These are phyloP conservation scores for Filosporella fistucella DNA, from an alignment of 495 filamentous ascomycete genomes.

Conservation along the genomic window DNA sequence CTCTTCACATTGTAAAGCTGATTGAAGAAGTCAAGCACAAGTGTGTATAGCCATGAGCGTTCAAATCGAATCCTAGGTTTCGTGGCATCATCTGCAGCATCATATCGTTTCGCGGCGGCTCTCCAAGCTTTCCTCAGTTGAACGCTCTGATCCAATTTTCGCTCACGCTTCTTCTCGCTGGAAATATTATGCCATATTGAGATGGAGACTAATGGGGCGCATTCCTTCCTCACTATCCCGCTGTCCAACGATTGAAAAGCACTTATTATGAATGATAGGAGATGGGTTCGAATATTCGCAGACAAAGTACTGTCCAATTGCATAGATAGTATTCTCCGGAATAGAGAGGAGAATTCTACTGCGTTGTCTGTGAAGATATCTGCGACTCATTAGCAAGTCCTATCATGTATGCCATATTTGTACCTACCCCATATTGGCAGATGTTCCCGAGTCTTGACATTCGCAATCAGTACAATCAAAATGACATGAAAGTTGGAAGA, in stretches of 20 bases:
- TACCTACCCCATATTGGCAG: slow-evolving; percentile 79
- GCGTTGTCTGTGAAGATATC: slow-evolving; percentile 73
- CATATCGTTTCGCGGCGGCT: slow-evolving; percentile 78
- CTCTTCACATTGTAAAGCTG: slow-evolving; percentile 57
- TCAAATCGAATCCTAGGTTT: slow-evolving; percentile 86
- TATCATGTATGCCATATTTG: background rate
- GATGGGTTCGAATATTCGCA: slow-evolving; percentile 64
- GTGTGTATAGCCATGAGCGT: slow-evolving; percentile 85
- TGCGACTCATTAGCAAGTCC: slow-evolving; percentile 24
- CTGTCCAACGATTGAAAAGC: slow-evolving; percentile 95
- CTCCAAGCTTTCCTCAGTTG: slow-evolving; percentile 87
- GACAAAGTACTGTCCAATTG: slow-evolving; percentile 74
- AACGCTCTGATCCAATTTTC: slow-evolving; percentile 60
- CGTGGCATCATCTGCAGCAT: slow-evolving; percentile 73
- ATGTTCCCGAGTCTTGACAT: slow-evolving; percentile 82
- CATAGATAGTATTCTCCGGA: slow-evolving; percentile 86
- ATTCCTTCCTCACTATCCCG: slow-evolving; percentile 86
- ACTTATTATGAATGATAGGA: slow-evolving; percentile 81
- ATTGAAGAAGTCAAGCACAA: slow-evolving; percentile 78
- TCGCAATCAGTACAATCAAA: slow-evolving; percentile 76
- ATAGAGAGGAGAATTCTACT: slow-evolving; percentile 82
- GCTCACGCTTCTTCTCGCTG: slow-evolving; percentile 48
- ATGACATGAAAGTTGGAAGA: slow-evolving; percentile 88
- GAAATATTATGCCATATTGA: slow-evolving; percentile 92
- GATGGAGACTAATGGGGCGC: slow-evolving; percentile 90